A percentile compares a stretch with the other conserved stretches of the same genome.
phyloP scores from a whole-genome alignment of 2,329 filamentous ascomycete genomes.

The Xylariaceae sp. region DNA sequence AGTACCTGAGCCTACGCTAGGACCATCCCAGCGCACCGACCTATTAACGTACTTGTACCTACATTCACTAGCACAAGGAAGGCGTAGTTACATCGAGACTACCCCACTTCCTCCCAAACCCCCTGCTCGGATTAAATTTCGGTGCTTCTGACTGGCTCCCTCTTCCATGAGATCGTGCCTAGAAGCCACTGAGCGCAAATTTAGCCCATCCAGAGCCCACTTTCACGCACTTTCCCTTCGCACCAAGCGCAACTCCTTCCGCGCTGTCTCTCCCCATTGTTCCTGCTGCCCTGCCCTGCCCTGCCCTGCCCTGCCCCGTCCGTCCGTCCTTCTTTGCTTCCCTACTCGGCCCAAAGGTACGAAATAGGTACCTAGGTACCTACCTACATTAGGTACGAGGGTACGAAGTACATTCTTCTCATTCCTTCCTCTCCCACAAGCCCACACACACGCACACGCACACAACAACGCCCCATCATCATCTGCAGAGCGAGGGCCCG shows the following conservation, averaged over 20 bases:
- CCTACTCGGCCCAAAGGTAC: not conserved
- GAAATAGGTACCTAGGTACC: constrained; percentile 7
- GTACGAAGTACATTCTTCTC: not conserved
- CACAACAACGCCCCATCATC: constrained; percentile 1
- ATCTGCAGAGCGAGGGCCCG: constrained; percentile 5
- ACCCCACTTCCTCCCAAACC: constrained; percentile 4
- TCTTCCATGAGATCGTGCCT: constrained; percentile 11
- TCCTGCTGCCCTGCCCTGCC: constrained; percentile 1
- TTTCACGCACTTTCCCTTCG: not conserved
- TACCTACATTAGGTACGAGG: not conserved
- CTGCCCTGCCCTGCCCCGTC: not conserved
- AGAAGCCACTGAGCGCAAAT: constrained; percentile 14
- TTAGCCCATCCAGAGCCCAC: constrained; percentile 15
- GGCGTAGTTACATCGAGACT: not conserved
- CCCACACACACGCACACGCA: not conserved
- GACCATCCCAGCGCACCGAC: no score
- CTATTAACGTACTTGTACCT: not conserved
- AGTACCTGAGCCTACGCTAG: not conserved
- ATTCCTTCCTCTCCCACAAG: not conserved
- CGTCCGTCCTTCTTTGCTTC: not conserved
- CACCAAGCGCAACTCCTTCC: constrained; percentile 13
- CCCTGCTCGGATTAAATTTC: constrained; percentile 10
- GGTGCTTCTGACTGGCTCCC: constrained; percentile 10
- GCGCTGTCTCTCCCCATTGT: constrained; percentile 15
- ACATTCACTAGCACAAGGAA: not conserved